Percentiles rank a stretch among this genome's conserved stretches.
These are phyloP conservation scores for Ophiosphaerella narmari DNA, from an alignment of 2,329 filamentous ascomycete species.

Conservation along the genomic window DNA sequence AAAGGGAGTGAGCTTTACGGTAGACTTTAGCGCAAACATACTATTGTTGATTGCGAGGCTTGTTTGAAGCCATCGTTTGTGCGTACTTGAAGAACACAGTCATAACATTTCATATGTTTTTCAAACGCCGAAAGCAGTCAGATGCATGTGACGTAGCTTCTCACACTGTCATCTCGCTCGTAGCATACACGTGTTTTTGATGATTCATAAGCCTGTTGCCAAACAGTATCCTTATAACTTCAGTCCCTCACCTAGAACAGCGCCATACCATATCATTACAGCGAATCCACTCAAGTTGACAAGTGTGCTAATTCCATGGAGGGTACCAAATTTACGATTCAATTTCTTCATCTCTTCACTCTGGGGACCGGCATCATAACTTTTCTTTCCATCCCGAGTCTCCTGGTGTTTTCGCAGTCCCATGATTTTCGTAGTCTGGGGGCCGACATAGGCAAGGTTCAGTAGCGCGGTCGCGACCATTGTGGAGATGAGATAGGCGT, in stretches of 20 bases:
- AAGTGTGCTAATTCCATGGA: constrained; percentile 82
- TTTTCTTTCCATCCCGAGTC: constrained; percentile 86
- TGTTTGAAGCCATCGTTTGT: no score
- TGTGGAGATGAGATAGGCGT: constrained; percentile 64
- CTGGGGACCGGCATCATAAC: constrained; percentile 77
- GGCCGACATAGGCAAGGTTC: constrained; percentile 75
- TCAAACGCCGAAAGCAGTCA: no score
- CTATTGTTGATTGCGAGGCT: no score
- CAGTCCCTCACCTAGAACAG: constrained; percentile 62
- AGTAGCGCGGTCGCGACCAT: constrained; percentile 72
- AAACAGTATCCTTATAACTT: constrained; percentile 3
- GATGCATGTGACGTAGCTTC: no score
- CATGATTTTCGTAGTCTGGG: constrained; percentile 76
- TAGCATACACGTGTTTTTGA: not conserved
- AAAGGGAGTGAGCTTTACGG: no score
- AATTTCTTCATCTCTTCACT: constrained; percentile 77
- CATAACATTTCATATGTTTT: no score
- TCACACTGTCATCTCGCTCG: not conserved
- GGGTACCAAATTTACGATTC: constrained; percentile 64
- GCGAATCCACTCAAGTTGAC: constrained; percentile 75
- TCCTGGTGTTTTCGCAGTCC: constrained; percentile 79
- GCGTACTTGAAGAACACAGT: no score
- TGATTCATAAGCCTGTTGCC: not conserved
- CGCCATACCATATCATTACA: constrained; percentile 76
- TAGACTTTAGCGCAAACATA: no score